Evolutionary conservation across 192 early-diverging fungal species (phyloP).

Genomic region (Paraglomus brasilianum): DNA sequence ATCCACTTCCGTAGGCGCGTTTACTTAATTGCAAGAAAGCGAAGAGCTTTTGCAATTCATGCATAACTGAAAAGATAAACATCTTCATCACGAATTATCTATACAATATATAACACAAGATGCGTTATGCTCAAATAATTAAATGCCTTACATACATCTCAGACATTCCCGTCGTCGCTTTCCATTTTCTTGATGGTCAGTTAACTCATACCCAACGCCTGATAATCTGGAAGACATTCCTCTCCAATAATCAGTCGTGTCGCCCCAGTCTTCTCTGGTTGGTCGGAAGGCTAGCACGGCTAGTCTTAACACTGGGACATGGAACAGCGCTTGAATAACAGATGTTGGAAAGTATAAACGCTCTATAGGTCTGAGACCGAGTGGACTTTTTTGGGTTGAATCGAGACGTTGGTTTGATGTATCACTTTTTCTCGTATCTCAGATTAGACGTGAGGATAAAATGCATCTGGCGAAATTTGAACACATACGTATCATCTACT

Average conservation of each 20-base stretch:
- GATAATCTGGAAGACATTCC: conserved; percentile 30
- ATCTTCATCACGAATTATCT: background rate
- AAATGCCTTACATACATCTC: conserved; percentile 17
- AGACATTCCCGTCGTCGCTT: background rate
- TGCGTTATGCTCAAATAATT: background rate
- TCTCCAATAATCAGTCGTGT: conserved; percentile 37
- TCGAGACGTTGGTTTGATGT: background rate
- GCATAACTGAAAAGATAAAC: conserved; percentile 29
- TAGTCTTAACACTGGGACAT: conserved; percentile 38
- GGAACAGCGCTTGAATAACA: conserved; percentile 44
- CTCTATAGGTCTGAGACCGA: conserved; percentile 34
- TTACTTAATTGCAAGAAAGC: conserved; percentile 37
- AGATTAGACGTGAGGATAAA: background rate
- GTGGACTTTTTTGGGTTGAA: conserved; percentile 31
- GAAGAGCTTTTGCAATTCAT: conserved; percentile 48
- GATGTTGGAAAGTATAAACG: conserved; percentile 34
- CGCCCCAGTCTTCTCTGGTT: conserved; percentile 37
- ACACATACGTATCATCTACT: conserved; percentile 9
- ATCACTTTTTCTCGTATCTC: background rate
- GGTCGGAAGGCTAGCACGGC: conserved; percentile 39
- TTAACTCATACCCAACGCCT: background rate
- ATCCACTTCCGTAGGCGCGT: conserved; percentile 36
- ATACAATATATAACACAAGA: background rate
- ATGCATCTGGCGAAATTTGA: background rate
- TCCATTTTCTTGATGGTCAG: background rate